Base-by-base conservation (phyloP, 1,139 yeast genomes). In the Blastobotrys proliferans region DNA sequence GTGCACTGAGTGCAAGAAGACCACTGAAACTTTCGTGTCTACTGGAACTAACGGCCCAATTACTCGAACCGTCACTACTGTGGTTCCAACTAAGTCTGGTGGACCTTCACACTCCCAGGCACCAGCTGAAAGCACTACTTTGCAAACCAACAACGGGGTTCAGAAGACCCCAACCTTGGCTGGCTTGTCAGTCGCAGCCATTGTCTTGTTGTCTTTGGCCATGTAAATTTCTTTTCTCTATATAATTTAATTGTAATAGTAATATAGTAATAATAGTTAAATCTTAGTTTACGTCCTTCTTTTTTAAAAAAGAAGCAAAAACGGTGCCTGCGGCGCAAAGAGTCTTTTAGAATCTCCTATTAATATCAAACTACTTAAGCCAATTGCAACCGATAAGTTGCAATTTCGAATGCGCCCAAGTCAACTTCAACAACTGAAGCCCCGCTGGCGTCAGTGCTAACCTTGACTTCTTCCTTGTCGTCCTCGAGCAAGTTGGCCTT, bases 371-470 rank as follows among this genome's bases (percentile, higher is more conserved):
- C 26, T 30, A 18, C 6, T 21, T 37, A 19, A 28, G 25, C 22
- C 35, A 37, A 44, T 43, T 57, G 62, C 20, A 60, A 48, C 5
- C 57, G 39, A 33, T 48, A 51, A 8, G 87, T 76, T 6, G 82
- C 84, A 51, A 88, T 77, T 58, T 87, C 96, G 63, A 88, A 88
- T 1, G 92, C 84, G 51, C 83, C 74, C 50, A 86, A 69, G 3
- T 52, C 53, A 17, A 76, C 56, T 6, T 71, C 64, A 38, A 86
- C 67, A 25, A 48, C 44, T 35, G 52, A 51, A 10, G 45, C 43
- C n/a, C 58, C 59, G 25, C 59, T 64, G n/a, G 45, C 53, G 10
- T 57, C 54, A 4, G 37, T 31, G 8, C 39, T 33, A 37, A 62
- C 53, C 9, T 51, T 56, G 10, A 78, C 38, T 29, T 66, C 69